Conservation (phyloP, 805 yeast species). For the Barnettozyma botsteinii region DNA sequence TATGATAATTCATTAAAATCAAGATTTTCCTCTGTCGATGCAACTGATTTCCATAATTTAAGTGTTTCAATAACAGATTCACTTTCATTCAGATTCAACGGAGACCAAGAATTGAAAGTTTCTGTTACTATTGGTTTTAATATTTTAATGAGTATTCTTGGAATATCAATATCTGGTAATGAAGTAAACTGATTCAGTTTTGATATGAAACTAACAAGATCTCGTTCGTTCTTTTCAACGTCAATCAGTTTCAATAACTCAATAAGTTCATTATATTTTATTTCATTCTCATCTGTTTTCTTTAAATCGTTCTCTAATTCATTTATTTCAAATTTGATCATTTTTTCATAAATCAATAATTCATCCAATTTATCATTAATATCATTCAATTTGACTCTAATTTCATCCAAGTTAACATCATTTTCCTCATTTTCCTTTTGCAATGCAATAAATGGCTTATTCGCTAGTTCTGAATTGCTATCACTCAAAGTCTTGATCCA, state of each 20-base stretch:
- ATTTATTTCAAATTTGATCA: conserved; percentile 10
- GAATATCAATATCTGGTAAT: conserved; percentile 6
- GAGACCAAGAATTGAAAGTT: conserved; percentile 30
- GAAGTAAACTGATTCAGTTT: not conserved
- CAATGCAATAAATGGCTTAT: conserved; percentile 32
- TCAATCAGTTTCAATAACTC: not conserved
- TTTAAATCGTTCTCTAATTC: conserved; percentile 2
- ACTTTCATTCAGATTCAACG: conserved; percentile 27
- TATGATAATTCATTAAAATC: conserved; percentile 15
- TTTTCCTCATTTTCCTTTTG: conserved; percentile 30
- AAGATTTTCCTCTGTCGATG: conserved; percentile 6
- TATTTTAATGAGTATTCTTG: conserved; percentile 16
- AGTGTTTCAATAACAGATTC: conserved; percentile 27
- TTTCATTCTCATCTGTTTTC: not conserved
- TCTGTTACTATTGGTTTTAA: conserved; percentile 18
- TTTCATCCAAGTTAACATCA: conserved; percentile 13
- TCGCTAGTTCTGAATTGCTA: conserved; percentile 24
- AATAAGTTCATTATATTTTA: not conserved
- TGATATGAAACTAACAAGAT: not conserved
- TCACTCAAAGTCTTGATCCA: conserved; percentile 19
- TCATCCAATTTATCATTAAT: conserved; percentile 14
- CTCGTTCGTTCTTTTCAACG: not conserved
- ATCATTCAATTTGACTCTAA: conserved; percentile 13
- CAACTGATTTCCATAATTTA: conserved; percentile 22
- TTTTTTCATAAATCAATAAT: conserved; percentile 9